Evolutionary conservation across 441 rosid species (phyloP).

Genomic region (Iberis amara): DNA sequence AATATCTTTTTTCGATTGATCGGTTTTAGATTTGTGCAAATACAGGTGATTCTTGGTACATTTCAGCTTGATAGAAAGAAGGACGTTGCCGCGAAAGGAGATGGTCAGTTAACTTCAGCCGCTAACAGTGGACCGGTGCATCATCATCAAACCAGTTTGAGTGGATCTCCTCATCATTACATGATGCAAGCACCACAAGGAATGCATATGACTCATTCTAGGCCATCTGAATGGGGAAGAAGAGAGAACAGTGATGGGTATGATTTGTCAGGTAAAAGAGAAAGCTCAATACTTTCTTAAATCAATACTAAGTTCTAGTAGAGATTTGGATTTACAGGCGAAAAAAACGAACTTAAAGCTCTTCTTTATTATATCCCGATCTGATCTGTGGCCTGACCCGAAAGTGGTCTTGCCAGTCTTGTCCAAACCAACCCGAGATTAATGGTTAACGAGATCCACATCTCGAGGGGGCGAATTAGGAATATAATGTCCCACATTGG

Average conservation of each 20-base stretch:
- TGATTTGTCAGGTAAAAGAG: conserved; percentile 53
- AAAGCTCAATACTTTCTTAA: conserved; percentile 14
- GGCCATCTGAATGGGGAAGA: conserved; percentile 50
- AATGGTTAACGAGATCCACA: too few relatives aligned
- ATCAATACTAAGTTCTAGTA: neutral
- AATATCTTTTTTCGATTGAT: neutral
- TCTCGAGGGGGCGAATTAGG: too few relatives aligned
- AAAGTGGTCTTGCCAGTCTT: too few relatives aligned
- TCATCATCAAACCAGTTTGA: conserved; percentile 30
- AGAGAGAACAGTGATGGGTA: conserved; percentile 37
- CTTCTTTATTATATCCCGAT: neutral
- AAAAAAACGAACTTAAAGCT: conserved; percentile 1
- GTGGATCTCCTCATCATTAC: conserved; percentile 51
- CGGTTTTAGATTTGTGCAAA: conserved; percentile 4
- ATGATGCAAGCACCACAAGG: conserved; percentile 54
- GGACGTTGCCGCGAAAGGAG: conserved; percentile 39
- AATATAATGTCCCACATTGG: too few relatives aligned
- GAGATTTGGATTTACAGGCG: neutral
- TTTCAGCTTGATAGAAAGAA: conserved; percentile 58
- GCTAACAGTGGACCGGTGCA: neutral
- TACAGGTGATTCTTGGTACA: conserved; percentile 84
- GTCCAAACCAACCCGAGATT: too few relatives aligned
- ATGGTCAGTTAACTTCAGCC: neutral
- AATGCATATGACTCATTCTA: conserved; percentile 40
- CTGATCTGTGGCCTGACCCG: too few relatives aligned